These are phyloP conservation scores for Geotrichum ghanense DNA, from an alignment of 805 yeast species.

Conservation along the genomic window DNA sequence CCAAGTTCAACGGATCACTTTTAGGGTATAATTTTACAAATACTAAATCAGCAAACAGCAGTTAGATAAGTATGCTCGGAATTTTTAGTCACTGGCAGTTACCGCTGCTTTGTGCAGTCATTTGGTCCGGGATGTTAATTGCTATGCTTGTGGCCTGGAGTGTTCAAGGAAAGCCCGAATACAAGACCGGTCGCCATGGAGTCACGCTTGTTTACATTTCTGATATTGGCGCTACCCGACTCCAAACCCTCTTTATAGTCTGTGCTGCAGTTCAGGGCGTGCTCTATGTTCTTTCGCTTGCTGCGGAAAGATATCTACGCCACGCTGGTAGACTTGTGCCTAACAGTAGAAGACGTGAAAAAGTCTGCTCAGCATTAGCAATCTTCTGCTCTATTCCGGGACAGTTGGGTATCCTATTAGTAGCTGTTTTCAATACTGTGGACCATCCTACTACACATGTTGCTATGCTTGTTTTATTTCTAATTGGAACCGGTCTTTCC, in stretches of 20 bases:
- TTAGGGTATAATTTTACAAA: too few relatives aligned
- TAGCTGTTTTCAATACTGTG: constrained; percentile 60
- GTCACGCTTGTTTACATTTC: constrained; percentile 55
- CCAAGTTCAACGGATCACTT: too few relatives aligned
- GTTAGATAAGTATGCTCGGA: constrained; percentile 15
- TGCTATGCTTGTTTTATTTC: constrained; percentile 63
- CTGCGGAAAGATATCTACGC: constrained; percentile 53
- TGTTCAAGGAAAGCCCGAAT: constrained; percentile 62
- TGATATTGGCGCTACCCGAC: constrained; percentile 77
- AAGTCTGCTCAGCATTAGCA: constrained; percentile 31
- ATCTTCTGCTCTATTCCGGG: constrained; percentile 43
- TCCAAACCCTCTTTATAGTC: constrained; percentile 74
- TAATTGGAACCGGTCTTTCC: constrained; percentile 50
- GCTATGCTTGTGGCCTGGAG: constrained; percentile 74
- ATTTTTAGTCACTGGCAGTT: constrained; percentile 31
- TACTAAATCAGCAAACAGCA: too few relatives aligned
- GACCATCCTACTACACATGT: constrained; percentile 40
- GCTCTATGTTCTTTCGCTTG: constrained; percentile 51
- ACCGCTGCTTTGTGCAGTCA: constrained; percentile 54
- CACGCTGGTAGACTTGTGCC: constrained; percentile 45
- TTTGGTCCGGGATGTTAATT: constrained; percentile 89
- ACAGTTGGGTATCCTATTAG: constrained; percentile 62
- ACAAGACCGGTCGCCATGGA: constrained; percentile 37
- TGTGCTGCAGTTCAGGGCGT: constrained; percentile 72
- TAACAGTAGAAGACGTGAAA: constrained; percentile 34